Base-by-base conservation (phyloP, 1,284 basidiomycete species). In the Rhizoctonia solani region DNA sequence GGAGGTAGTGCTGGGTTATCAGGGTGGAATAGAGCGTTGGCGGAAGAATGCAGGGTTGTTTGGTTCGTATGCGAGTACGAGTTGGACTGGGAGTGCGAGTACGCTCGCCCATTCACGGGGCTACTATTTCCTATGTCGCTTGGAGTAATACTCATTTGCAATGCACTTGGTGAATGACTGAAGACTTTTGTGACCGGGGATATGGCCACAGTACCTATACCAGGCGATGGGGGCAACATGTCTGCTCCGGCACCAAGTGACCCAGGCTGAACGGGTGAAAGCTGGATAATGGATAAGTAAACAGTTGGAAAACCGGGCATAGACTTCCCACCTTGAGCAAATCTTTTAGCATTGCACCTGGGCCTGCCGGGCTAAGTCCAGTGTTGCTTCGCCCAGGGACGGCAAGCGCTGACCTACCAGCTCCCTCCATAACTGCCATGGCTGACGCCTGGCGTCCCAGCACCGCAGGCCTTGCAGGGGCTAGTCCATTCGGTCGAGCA, bases 321-420 rank as follows among this genome's bases (percentile, higher is more conserved):
- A 65, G 32, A 23, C 13, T 16, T 49, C 19, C 50, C 73, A 88
- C 88, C 82, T 90, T 90, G 25, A 90, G 74, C 19, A 88, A 85
- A 72, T 91, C 88, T 72, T 86, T 89, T 46, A 90, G 76, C 8
- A 65, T 27, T 3, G 50, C 32, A 8, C 61, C 61, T 3, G 44
- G n/a, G 11, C 16, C 27, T 13, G 34, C 19, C 3, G 59, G 59
- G 3, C 85, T 87, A 13, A 86, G 85, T 0, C 85, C 76, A 9
- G 80, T 79, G 6, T 80, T 67, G 9, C 50, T 54, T 42, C 67
- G 54, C 27, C 32, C 44, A 16, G 67, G 52, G 11, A 54, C 42
- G 21, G 49, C n/a, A 23, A 58, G 67, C 25, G 13, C 67, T 65
- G 14, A 27, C 53, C 41, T 69, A 39, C 25, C 50, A 8, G 37